phyloP scores from a whole-genome alignment of 164 flowering plant genomes.

The Buxus sempervirens region DNA sequence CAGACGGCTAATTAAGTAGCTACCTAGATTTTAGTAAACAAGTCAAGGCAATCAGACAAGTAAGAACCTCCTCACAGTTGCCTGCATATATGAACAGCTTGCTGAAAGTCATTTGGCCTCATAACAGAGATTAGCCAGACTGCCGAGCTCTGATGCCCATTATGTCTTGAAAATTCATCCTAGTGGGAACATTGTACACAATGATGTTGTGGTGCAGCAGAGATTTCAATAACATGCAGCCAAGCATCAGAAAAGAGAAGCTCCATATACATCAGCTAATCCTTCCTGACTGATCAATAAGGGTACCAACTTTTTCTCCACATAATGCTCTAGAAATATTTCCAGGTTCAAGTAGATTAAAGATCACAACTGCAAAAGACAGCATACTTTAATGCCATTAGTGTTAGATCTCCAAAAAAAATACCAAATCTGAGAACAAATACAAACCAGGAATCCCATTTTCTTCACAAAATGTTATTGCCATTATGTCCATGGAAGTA shows the following conservation, averaged over 20 bases:
- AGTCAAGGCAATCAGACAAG: background rate
- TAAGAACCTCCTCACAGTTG: background rate
- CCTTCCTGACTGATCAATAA: slow-evolving; percentile 73
- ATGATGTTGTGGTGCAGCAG: background rate
- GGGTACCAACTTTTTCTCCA: slow-evolving; percentile 84
- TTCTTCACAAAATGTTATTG: slow-evolving; percentile 77
- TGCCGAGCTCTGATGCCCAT: background rate
- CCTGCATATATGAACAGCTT: background rate
- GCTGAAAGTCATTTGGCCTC: background rate
- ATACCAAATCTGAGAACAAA: background rate
- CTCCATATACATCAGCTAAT: slow-evolving; percentile 27
- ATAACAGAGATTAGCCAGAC: too few relatives aligned
- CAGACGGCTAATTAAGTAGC: background rate
- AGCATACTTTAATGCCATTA: background rate
- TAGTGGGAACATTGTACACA: background rate
- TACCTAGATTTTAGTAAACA: background rate
- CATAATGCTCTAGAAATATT: slow-evolving; percentile 90
- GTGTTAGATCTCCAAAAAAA: background rate
- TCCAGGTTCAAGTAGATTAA: slow-evolving; percentile 82
- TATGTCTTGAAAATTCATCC: background rate
- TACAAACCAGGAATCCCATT: slow-evolving; percentile 76
- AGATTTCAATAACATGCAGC: background rate
- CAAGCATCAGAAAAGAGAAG: background rate
- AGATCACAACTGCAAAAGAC: slow-evolving; percentile 59
- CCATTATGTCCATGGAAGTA: slow-evolving; percentile 72